Conservation (phyloP, 495 filamentous ascomycete species). For the Aspergillus coremiiformis region DNA sequence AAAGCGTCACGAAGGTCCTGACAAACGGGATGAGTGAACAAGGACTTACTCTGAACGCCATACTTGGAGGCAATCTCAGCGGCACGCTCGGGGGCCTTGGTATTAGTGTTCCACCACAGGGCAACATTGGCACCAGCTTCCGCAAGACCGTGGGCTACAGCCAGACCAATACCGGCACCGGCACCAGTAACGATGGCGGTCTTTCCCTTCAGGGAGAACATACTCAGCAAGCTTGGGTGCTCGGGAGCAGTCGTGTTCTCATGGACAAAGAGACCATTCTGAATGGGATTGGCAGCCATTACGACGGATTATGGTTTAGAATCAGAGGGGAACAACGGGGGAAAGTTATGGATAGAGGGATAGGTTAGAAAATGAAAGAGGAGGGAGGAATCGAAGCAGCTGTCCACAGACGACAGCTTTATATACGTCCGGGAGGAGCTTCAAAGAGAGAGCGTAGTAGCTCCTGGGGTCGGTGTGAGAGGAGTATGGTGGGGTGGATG, state of each 20-base stretch:
- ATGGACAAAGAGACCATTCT: slow-evolving; percentile 51
- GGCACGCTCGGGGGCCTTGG: slow-evolving; percentile 61
- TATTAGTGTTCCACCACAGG: slow-evolving; percentile 79
- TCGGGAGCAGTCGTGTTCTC: slow-evolving; percentile 53
- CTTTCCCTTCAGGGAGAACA: slow-evolving; percentile 77
- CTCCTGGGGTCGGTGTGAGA: neutral
- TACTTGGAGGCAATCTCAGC: slow-evolving; percentile 64
- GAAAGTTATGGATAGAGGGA: neutral
- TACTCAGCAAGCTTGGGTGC: slow-evolving; percentile 57
- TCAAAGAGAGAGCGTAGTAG: neutral
- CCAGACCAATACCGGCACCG: slow-evolving; percentile 72
- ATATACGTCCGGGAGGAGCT: neutral
- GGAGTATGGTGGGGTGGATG: neutral
- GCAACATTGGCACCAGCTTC: slow-evolving; percentile 85
- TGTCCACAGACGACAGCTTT: neutral
- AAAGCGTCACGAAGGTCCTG: neutral
- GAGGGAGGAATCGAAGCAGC: neutral
- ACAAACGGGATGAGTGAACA: neutral
- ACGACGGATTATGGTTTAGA: neutral
- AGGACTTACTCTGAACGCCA: slow-evolving; percentile 64
- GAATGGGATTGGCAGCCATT: slow-evolving; percentile 32
- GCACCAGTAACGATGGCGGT: slow-evolving; percentile 81
- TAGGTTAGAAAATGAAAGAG: neutral
- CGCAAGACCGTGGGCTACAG: slow-evolving; percentile 66
- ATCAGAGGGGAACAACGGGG: neutral